These are phyloP conservation scores for Kwoniella sp. DNA, from an alignment of 768 basidiomycete genomes.

Conservation along the genomic window DNA sequence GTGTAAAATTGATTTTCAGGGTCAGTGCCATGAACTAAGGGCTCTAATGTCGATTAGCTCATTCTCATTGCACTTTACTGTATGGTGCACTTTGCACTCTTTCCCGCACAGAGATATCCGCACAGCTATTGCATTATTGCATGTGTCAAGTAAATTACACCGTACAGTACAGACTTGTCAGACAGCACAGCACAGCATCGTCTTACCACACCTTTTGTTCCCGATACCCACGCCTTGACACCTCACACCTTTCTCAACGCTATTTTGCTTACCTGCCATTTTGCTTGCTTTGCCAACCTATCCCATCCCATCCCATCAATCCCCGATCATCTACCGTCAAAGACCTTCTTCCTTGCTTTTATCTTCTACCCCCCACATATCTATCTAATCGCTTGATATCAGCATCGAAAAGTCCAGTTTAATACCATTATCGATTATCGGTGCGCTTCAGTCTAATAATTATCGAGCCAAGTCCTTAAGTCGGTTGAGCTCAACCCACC, in stretches of 20 bases:
- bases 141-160: too few relatives aligned
- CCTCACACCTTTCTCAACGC: neutral
- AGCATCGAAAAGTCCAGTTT: too few relatives aligned
- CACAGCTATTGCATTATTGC: neutral
- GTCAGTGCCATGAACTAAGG: neutral
- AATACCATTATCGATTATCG: too few relatives aligned
- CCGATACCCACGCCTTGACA: neutral
- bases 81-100: neutral
- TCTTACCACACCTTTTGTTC: neutral
- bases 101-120: neutral
- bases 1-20: neutral
- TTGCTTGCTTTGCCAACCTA: neutral
- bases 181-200: neutral
- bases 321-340: neutral
- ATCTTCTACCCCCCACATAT: too few relatives aligned
- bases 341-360: too few relatives aligned
- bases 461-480: too few relatives aligned
- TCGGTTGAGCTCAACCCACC: too few relatives aligned
- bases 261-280: neutral
- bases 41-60: neutral
- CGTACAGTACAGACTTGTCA: neutral
- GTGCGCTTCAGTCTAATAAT: too few relatives aligned
- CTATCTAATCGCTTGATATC: too few relatives aligned
- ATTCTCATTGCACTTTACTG: neutral
- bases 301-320: neutral